Percentiles rank a stretch among this genome's conserved stretches.
phyloP scores from a whole-genome alignment of 225 moss, liverwort and hornwort genomes.

The Bryum argenteum region DNA sequence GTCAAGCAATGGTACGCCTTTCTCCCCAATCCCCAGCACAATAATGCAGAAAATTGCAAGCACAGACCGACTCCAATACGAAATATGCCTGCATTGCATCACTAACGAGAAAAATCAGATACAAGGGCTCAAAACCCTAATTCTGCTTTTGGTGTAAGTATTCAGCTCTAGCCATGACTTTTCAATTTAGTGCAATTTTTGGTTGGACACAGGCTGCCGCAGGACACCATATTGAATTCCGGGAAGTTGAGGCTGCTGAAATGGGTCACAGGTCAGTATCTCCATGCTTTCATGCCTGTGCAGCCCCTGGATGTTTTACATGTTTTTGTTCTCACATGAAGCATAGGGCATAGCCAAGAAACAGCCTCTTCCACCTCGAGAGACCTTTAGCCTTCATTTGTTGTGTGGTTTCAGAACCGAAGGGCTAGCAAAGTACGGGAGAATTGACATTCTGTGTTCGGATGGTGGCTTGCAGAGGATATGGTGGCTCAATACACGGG shows the following conservation, averaged over 20 bases:
- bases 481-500: slow-evolving; percentile 54
- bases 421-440: too few species aligned
- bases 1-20: slow-evolving; percentile 41
- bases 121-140: too few species aligned
- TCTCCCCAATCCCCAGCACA: too few species aligned
- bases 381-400: too few species aligned
- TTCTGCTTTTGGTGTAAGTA: too few species aligned
- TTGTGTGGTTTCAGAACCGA: too few species aligned
- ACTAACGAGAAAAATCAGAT: too few species aligned
- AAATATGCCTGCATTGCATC: too few species aligned
- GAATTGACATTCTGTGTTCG: neutral
- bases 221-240: slow-evolving; percentile 78
- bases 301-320: neutral
- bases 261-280: slow-evolving; percentile 81
- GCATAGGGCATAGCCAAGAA: too few species aligned
- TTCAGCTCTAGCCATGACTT: neutral
- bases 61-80: too few species aligned
- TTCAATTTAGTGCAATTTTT: neutral
- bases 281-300: slow-evolving; percentile 1
- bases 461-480: slow-evolving; percentile 62
- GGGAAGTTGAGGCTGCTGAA: slow-evolving; percentile 71
- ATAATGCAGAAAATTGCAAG: too few species aligned
- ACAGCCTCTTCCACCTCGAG: too few species aligned
- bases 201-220: slow-evolving; percentile 67
- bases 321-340: slow-evolving; percentile 1